Conservation (phyloP, 2,329 filamentous ascomycete genomes). For the Talaromyces sp. region DNA sequence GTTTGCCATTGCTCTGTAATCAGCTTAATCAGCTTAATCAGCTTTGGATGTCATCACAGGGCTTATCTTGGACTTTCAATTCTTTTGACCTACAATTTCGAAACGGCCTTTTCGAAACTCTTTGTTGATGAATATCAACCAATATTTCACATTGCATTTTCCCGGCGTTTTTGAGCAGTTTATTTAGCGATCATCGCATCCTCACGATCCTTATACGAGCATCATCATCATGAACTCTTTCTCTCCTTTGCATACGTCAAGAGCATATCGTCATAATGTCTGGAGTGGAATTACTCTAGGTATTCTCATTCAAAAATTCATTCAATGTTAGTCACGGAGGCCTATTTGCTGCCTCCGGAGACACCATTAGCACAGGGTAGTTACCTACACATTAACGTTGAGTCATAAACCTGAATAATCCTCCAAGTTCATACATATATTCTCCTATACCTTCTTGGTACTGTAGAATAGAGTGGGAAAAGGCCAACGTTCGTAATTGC, state of each 20-base stretch:
- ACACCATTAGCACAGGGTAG: neutral
- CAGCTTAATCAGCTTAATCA: neutral
- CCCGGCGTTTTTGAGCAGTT: constrained; percentile 6
- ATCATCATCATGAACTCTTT: constrained; percentile 4
- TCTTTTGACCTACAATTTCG: neutral
- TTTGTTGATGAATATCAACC: neutral
- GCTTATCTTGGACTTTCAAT: neutral
- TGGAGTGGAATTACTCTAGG: neutral
- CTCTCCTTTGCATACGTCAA: constrained; percentile 4
- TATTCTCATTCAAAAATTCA: neutral
- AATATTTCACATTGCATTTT: constrained; percentile 3
- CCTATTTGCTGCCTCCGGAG: neutral
- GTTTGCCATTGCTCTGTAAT: constrained; percentile 34
- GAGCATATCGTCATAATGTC: neutral
- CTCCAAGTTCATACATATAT: neutral
- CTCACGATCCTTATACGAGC: constrained; percentile 11
- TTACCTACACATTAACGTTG: neutral
- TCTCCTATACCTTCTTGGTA: neutral
- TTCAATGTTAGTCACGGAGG: neutral
- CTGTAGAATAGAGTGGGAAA: neutral
- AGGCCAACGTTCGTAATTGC: neutral
- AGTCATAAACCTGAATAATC: neutral
- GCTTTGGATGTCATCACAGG: neutral
- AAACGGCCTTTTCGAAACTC: neutral
- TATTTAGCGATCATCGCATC: constrained; percentile 9